Conservation (phyloP, 2,329 filamentous ascomycete species). For the Phialemonium atrogriseum region DNA sequence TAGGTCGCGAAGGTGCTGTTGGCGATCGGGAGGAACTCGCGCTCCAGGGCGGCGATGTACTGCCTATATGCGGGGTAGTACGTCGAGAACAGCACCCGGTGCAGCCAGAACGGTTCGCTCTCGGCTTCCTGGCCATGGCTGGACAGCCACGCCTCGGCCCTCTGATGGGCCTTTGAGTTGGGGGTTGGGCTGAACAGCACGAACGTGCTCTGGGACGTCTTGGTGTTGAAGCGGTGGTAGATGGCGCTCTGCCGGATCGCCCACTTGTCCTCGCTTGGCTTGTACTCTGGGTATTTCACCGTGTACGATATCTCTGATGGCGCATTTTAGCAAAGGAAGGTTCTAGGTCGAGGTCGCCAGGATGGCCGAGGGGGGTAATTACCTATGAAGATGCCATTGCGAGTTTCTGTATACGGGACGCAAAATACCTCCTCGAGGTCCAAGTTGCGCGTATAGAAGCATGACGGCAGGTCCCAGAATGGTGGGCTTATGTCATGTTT, state of each 20-base stretch:
- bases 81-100: slow-evolving; percentile 13
- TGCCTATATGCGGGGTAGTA: slow-evolving; percentile 17
- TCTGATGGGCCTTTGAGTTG: slow-evolving; percentile 14
- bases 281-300: slow-evolving; percentile 20
- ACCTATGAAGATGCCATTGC: slow-evolving; percentile 13
- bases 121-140: neutral
- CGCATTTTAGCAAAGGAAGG: too few species aligned
- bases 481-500: slow-evolving; percentile 13
- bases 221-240: slow-evolving; percentile 15
- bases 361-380: too few species aligned
- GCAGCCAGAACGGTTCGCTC: slow-evolving; percentile 11
- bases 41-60: slow-evolving; percentile 16
- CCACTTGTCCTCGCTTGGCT: slow-evolving; percentile 14
- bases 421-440: slow-evolving; percentile 18
- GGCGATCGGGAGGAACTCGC: slow-evolving; percentile 15
- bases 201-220: slow-evolving; percentile 13
- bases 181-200: slow-evolving; percentile 17
- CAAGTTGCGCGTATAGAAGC: slow-evolving; percentile 17
- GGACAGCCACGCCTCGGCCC: slow-evolving; percentile 7
- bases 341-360: too few species aligned
- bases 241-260: slow-evolving; percentile 19
- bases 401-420: slow-evolving; percentile 14
- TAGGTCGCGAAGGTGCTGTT: slow-evolving; percentile 18
- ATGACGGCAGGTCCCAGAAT: slow-evolving; percentile 18
- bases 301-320: slow-evolving; percentile 17